Base-by-base conservation (phyloP, 2,329 filamentous ascomycete genomes). In the Pseudovirgaria hyperparasitica region DNA sequence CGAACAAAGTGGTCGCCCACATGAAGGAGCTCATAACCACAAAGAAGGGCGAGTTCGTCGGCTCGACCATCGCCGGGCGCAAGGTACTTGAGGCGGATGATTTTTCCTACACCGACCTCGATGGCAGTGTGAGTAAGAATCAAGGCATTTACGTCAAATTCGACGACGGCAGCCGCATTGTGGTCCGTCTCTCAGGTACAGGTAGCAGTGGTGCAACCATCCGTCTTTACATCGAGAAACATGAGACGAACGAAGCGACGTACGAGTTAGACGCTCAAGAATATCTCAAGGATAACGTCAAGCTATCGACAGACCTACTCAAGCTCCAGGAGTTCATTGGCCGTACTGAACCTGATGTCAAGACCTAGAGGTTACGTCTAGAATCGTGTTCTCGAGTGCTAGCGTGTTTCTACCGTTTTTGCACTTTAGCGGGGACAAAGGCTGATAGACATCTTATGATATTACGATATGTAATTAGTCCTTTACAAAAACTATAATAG, bases 101-200 rank as follows among this genome's bases (percentile, higher is more conserved):
- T 69, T 98, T 98, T 59, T 84, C 82, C 17, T 98, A 98, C 70
- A 96, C 84, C 6, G 90, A 98, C 51, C 76, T 98, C n/a, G 90
- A 98, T 48, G 90, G 87, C 35, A 93, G 84, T 39, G 82, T 96
- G 29, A 80, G 84, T 48, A 82, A 85, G 53, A 92, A 94, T 66
- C 90, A 98, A 64, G 90, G 90, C 39, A 75, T 98, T 42, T 98
- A 82, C 52, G 81, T 86, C 54, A 81, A 82, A 57, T 96, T 96
- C 59, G 84, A 85, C 29, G 86, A 92, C 32, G 87, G 87, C 36
- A 93, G 82, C 62, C 80, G 90, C 41, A 87, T 96, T 34, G 85
- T 98, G 27, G 85, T 96, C 32, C 81, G 90, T 45, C 67, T 98
- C 33, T 96, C 87, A 2, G 90, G 90, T 26, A 98, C 90, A 12